Percentiles rank a stretch among this genome's conserved stretches.
Evolutionary conservation across 1,284 basidiomycete species (phyloP).

Genomic region (Entoloma clypeatum): DNA sequence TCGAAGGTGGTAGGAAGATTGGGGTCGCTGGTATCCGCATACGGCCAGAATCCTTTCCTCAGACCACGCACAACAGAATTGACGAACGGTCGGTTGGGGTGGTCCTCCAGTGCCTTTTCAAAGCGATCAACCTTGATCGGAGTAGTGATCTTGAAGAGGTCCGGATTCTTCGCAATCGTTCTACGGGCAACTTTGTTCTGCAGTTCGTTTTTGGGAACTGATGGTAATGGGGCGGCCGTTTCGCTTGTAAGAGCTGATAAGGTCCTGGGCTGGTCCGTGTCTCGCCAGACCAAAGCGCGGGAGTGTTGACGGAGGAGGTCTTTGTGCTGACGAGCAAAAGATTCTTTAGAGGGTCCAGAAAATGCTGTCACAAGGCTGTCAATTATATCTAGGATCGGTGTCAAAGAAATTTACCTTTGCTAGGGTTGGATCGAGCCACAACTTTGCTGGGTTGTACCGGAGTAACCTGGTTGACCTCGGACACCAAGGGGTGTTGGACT

Average conservation of each 20-base stretch:
- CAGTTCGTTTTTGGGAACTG: conserved; percentile 1
- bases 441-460: conserved; percentile 13
- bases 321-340: conserved; percentile 13
- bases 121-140: conserved; percentile 31
- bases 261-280: conserved; percentile 15
- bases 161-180: conserved; percentile 9
- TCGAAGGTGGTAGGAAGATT: conserved; percentile 24
- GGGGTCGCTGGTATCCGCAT: conserved; percentile 23
- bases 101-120: conserved; percentile 21
- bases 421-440: conserved; percentile 13
- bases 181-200: conserved; percentile 1
- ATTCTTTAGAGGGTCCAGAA: conserved; percentile 13
- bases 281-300: conserved; percentile 16
- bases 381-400: conserved; percentile 11
- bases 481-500: neutral
- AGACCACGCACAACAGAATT: conserved; percentile 25
- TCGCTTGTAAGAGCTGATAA: conserved; percentile 14
- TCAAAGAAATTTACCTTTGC: conserved; percentile 14
- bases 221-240: conserved; percentile 4
- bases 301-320: conserved; percentile 17
- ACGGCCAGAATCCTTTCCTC: conserved; percentile 34
- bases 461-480: neutral
- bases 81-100: conserved; percentile 30
- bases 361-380: conserved; percentile 13
- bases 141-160: conserved; percentile 31